Evolutionary conservation across 140 eudicot genomes (phyloP).

Genomic region (Eryngium alpinum): DNA sequence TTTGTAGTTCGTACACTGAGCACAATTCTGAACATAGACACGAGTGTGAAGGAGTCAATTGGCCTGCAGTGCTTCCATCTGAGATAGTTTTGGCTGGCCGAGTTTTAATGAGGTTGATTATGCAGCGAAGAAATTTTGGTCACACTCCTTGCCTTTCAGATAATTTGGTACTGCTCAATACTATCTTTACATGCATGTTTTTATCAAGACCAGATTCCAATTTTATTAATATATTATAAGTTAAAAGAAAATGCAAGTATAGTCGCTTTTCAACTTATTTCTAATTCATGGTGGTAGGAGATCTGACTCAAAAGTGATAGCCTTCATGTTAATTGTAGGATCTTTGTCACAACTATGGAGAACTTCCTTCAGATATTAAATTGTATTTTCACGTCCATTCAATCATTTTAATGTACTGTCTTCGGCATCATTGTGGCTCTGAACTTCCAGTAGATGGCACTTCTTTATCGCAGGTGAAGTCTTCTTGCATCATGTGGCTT

Average conservation of each 20-base stretch:
- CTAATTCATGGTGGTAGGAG: background rate
- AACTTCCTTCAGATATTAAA: conserved; percentile 49
- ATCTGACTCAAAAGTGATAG: conserved; percentile 10
- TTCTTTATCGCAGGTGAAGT: conserved; percentile 50
- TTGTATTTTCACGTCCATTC: conserved; percentile 71
- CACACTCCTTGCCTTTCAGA: conserved; percentile 25
- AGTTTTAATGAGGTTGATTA: conserved; percentile 41
- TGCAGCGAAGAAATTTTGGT: conserved; percentile 30
- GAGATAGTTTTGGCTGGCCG: conserved; percentile 80
- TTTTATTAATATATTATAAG: background rate
- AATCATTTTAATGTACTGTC: conserved; percentile 55
- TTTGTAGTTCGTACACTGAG: conserved; percentile 18
- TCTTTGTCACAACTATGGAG: conserved; percentile 66
- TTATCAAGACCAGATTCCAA: background rate
- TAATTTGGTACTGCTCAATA: conserved; percentile 41
- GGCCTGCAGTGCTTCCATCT: conserved; percentile 85
- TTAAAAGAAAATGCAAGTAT: background rate
- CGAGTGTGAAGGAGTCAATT: conserved; percentile 76
- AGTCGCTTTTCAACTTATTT: background rate
- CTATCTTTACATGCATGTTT: background rate
- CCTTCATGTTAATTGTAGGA: conserved; percentile 38
- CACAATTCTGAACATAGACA: conserved; percentile 61
- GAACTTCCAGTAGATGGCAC: conserved; percentile 36
- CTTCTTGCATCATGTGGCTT: background rate
- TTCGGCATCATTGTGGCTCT: conserved; percentile 37